Evolutionary conservation across 1,284 basidiomycete genomes (phyloP).

Genomic region (Anthracocystis setariae): DNA sequence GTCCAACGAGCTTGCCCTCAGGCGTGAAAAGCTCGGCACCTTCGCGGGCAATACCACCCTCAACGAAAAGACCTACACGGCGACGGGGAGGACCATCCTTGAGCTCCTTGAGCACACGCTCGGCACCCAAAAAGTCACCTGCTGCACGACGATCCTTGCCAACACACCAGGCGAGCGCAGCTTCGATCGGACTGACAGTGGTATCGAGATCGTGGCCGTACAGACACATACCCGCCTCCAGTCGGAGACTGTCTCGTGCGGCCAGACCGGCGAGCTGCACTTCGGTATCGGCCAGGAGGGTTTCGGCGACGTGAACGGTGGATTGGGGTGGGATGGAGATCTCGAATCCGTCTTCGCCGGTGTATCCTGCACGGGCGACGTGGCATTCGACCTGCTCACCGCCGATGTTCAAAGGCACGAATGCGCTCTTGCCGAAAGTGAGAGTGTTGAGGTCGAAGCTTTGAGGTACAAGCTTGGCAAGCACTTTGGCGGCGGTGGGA

Average conservation of each 20-base stretch:
- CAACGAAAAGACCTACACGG: constrained; percentile 82
- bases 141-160: constrained; percentile 82
- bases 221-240: constrained; percentile 98
- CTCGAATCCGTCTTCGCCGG: constrained; percentile 98
- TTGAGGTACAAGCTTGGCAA: constrained; percentile 73
- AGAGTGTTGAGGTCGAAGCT: constrained; percentile 72
- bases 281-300: constrained; percentile 74
- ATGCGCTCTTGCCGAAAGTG: constrained; percentile 64
- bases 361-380: constrained; percentile 95
- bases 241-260: constrained; percentile 88
- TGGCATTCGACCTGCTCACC: constrained; percentile 72
- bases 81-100: constrained; percentile 79
- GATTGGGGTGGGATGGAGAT: constrained; percentile 87
- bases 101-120: constrained; percentile 80
- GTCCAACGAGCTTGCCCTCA: constrained; percentile 71
- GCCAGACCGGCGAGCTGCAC: constrained; percentile 90
- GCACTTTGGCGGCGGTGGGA: constrained; percentile 81
- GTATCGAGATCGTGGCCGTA: constrained; percentile 95
- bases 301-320: constrained; percentile 77
- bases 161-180: constrained; percentile 90
- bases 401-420: constrained; percentile 71
- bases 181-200: constrained; percentile 82
- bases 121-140: constrained; percentile 82
- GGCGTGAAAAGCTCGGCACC: constrained; percentile 79
- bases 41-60: constrained; percentile 87